phyloP scores from a whole-genome alignment of 2,329 filamentous ascomycete species.

The Aspergillus sp. region DNA sequence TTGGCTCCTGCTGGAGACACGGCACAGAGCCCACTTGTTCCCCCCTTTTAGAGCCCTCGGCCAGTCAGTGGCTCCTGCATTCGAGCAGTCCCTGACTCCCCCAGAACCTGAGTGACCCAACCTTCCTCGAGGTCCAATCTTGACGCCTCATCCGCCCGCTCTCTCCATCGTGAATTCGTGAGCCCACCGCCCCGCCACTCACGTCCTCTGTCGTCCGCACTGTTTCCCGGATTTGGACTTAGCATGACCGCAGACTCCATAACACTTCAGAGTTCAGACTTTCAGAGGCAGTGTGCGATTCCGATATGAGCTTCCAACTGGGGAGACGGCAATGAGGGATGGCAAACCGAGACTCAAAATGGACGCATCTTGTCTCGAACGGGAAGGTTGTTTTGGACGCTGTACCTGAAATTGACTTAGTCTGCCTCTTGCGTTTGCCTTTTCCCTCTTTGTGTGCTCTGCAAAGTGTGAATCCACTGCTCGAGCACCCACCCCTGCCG shows the following conservation, averaged over 20 bases:
- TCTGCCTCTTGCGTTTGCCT: slow-evolving; percentile 10
- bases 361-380: background rate
- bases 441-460: slow-evolving; percentile 5
- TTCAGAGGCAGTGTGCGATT: too few species aligned
- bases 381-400: slow-evolving; percentile 2
- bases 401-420: slow-evolving; percentile 2
- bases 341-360: background rate
- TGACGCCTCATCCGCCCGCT: background rate
- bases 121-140: background rate
- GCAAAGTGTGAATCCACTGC: slow-evolving; percentile 5
- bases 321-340: too few species aligned
- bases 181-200: background rate
- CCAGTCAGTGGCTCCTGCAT: background rate
- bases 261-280: background rate
- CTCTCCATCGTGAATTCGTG: background rate
- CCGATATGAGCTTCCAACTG: too few species aligned
- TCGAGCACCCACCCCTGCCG: background rate
- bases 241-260: background rate
- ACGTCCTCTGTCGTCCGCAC: slow-evolving; percentile 5
- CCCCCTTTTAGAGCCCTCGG: slow-evolving; percentile 9
- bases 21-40: slow-evolving; percentile 16
- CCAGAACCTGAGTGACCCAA: background rate
- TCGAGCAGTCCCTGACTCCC: slow-evolving; percentile 4
- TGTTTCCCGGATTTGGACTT: slow-evolving; percentile 11
- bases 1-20: slow-evolving; percentile 16